Base-by-base conservation (phyloP, 495 filamentous ascomycete genomes). In the Neurospora sp. region DNA sequence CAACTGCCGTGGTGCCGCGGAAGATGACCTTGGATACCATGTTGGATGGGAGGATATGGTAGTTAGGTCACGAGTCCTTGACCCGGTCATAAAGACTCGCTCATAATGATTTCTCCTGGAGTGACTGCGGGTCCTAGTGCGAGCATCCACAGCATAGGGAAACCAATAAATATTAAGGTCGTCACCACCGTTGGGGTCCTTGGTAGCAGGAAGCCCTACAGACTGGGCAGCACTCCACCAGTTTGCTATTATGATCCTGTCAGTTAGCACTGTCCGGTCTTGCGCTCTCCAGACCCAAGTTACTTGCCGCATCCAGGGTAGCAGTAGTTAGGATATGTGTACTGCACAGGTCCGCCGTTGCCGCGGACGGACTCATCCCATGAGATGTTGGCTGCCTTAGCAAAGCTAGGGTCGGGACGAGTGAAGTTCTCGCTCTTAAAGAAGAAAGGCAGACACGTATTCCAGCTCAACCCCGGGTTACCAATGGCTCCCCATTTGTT, bases 381-480 rank as follows among this genome's bases (percentile, higher is more conserved):
- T 12, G 84, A 81, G 45, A 85, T 84, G 40, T 81, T 82, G 9
- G 53, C 78, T 8, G 72, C 41, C 9, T 69, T 69, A 9, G 79
- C 79, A 68, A 78, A 75, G 9, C 48, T 40, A 45, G 75, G 31
- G 42, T 73, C 59, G 69, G 78, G 75, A 40, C 75, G 35, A 12
- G 75, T 78, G 70, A 82, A 75, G 69, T 76, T 82, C 72, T 83
- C 75, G 72, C 77, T 75, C 74, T 87, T 88, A 31, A 81, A 80
- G 76, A 88, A 88, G 75, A 91, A 92, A 4, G 89, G 87, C 20
- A 89, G 76, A n/a, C 92, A 78, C 42, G 76, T 84, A 0, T 86
- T 73, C 87, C 89, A 92, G 73, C 84, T 86, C 89, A 88, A 91
- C 18, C 88, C 88, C 3, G 84, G 80, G 75, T 90, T 90, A 2